Evolutionary conservation across 306 rosid species (phyloP).

Genomic region (Pterocarpus santalinus): DNA sequence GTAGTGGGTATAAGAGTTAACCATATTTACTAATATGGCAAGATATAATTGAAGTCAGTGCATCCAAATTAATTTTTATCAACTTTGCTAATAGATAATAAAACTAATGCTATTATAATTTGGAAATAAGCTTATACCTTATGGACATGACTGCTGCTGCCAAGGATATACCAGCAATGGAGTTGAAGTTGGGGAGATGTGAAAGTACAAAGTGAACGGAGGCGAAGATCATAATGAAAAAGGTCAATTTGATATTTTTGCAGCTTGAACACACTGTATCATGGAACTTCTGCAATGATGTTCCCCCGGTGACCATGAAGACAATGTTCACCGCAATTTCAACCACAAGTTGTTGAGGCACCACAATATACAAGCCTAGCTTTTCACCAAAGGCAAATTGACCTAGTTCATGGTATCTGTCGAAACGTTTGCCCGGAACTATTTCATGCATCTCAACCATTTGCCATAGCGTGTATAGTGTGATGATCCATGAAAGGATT

Average conservation of each 20-base stretch:
- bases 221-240: slow-evolving; percentile 84
- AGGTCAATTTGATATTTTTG: slow-evolving; percentile 61
- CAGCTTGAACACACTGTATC: slow-evolving; percentile 55
- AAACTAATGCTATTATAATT: no score
- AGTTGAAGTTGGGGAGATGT: slow-evolving; percentile 84
- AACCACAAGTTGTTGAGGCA: slow-evolving; percentile 81
- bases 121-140: slow-evolving; percentile 53
- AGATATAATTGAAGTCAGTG: no score
- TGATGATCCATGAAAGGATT: slow-evolving; percentile 75
- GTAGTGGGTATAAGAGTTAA: no score
- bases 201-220: slow-evolving; percentile 82
- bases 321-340: slow-evolving; percentile 70
- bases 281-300: slow-evolving; percentile 71
- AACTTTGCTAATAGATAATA: no score
- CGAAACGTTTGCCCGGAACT: slow-evolving; percentile 84
- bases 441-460: slow-evolving; percentile 95
- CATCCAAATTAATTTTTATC: no score
- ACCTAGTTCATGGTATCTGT: slow-evolving; percentile 85
- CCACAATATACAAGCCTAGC: slow-evolving; percentile 85
- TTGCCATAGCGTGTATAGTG: slow-evolving; percentile 81
- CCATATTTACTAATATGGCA: no score
- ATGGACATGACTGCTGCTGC: slow-evolving; percentile 88
- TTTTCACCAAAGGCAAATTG: slow-evolving; percentile 87
- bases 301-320: slow-evolving; percentile 87
- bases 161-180: slow-evolving; percentile 74